phyloP scores from a whole-genome alignment of 2,329 filamentous ascomycete species.

The Aurifilum marmelostoma region DNA sequence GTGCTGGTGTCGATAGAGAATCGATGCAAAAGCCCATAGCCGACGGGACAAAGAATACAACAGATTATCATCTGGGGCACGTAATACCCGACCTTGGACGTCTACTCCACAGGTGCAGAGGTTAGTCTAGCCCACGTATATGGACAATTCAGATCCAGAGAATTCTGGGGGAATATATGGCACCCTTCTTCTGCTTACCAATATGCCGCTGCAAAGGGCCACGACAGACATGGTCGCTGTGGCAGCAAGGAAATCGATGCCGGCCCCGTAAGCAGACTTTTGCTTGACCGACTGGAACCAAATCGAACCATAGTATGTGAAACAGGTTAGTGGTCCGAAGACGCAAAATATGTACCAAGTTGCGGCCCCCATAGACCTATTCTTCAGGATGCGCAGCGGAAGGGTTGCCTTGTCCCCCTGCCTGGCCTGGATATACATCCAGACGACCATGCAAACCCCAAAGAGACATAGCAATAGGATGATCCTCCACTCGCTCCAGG shows the following conservation, averaged over 20 bases:
- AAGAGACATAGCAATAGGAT: conserved; percentile 43
- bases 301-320: conserved; percentile 39
- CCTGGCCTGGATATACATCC: conserved; percentile 1
- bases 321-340: conserved; percentile 30
- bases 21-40: conserved; percentile 32
- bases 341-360: conserved; percentile 38
- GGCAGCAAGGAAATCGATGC: not conserved
- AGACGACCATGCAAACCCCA: conserved; percentile 37
- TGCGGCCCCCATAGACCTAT: conserved; percentile 30
- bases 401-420: conserved; percentile 36
- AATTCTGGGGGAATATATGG: not conserved
- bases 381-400: conserved; percentile 32
- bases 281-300: conserved; percentile 41
- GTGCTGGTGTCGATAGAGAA: conserved; percentile 32
- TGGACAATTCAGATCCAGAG: not conserved
- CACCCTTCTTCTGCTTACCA: not conserved
- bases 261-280: conserved; percentile 21
- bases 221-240: not conserved
- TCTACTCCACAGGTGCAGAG: conserved; percentile 14
- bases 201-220: not conserved
- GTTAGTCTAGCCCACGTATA: no score
- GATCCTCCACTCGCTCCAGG: conserved; percentile 35
- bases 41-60: conserved; percentile 32
- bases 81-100: conserved; percentile 36
- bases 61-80: conserved; percentile 34